Evolutionary conservation across 1,284 basidiomycete genomes (phyloP).

Genomic region (Naganishia sp.): DNA sequence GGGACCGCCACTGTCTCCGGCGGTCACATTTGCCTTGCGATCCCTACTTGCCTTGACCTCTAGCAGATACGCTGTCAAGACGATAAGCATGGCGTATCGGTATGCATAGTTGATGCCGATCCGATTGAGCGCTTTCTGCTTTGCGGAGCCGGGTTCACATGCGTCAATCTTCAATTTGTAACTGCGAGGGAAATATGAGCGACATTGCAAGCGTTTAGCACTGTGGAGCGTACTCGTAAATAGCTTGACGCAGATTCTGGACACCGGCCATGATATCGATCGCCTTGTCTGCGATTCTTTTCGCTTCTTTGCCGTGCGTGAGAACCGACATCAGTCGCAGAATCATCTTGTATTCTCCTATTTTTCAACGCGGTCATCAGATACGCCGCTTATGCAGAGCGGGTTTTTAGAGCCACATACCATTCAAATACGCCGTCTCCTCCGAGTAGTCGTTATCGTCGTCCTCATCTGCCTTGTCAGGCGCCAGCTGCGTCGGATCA

Average conservation of each 20-base stretch:
- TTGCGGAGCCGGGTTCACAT: constrained; percentile 38
- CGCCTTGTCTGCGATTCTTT: constrained; percentile 82
- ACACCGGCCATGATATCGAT: constrained; percentile 88
- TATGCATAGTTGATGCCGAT: constrained; percentile 84
- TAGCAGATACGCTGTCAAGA: constrained; percentile 92
- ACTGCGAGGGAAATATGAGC: constrained; percentile 54
- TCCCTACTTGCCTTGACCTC: constrained; percentile 62
- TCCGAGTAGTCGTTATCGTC: constrained; percentile 66
- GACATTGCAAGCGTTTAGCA: neutral
- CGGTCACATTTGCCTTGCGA: neutral
- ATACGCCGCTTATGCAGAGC: neutral
- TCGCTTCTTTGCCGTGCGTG: constrained; percentile 86
- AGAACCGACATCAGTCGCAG: constrained; percentile 89
- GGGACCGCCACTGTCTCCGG: neutral
- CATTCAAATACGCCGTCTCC: constrained; percentile 82
- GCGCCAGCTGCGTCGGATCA: constrained; percentile 31
- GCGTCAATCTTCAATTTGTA: constrained; percentile 89
- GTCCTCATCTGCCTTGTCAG: constrained; percentile 46
- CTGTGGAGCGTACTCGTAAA: constrained; percentile 71
- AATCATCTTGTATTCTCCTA: constrained; percentile 96
- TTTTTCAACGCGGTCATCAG: constrained; percentile 1
- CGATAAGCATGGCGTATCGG: constrained; percentile 83
- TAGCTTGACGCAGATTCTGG: constrained; percentile 86
- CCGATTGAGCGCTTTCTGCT: constrained; percentile 60
- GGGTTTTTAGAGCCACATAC: constrained; percentile 55